Evolutionary conservation across 208 protist genomes (phyloP).

Genomic region (Wallacemonas sp.): DNA sequence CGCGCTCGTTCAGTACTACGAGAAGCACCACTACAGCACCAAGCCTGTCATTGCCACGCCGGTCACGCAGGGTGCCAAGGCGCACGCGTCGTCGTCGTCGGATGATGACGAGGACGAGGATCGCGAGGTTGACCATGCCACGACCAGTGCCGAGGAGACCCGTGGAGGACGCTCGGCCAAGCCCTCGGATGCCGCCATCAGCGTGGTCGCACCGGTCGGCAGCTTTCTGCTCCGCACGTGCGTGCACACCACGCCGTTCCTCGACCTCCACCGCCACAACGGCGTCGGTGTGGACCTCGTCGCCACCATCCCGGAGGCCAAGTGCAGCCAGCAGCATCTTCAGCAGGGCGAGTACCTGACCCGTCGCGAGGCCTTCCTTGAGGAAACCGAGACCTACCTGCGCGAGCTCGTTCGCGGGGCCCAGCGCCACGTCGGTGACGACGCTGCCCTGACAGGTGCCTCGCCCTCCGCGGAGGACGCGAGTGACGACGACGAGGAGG

Average conservation of each 20-base stretch:
- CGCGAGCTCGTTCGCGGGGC: constrained; percentile 13
- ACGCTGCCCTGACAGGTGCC: constrained; percentile 11
- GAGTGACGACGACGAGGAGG: constrained; percentile 8
- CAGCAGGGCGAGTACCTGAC: constrained; percentile 74
- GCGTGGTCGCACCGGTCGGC: constrained; percentile 59
- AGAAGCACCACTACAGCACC: constrained; percentile 45
- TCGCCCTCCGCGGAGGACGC: constrained; percentile 18
- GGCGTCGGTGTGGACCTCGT: constrained; percentile 78
- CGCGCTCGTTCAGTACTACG: constrained; percentile 67
- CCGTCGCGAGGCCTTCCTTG: constrained; percentile 63
- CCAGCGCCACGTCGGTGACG: constrained; percentile 19
- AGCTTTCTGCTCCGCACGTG: constrained; percentile 83
- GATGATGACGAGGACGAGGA: constrained; percentile 24
- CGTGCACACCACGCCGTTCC: constrained; percentile 64
- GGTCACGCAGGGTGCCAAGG: constrained; percentile 22
- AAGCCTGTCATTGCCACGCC: constrained; percentile 7
- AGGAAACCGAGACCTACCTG: constrained; percentile 61
- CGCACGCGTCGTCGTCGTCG: not conserved
- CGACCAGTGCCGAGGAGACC: not conserved
- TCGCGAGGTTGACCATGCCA: constrained; percentile 3
- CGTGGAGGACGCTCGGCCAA: not conserved
- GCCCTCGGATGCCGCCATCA: constrained; percentile 8
- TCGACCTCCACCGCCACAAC: constrained; percentile 44
- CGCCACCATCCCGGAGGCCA: constrained; percentile 54
- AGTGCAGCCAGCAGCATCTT: constrained; percentile 67